A percentile compares a stretch with the other conserved stretches of the same genome.
Conservation (phyloP, 2,329 filamentous ascomycete species). For the Fusarium heterosporum region DNA sequence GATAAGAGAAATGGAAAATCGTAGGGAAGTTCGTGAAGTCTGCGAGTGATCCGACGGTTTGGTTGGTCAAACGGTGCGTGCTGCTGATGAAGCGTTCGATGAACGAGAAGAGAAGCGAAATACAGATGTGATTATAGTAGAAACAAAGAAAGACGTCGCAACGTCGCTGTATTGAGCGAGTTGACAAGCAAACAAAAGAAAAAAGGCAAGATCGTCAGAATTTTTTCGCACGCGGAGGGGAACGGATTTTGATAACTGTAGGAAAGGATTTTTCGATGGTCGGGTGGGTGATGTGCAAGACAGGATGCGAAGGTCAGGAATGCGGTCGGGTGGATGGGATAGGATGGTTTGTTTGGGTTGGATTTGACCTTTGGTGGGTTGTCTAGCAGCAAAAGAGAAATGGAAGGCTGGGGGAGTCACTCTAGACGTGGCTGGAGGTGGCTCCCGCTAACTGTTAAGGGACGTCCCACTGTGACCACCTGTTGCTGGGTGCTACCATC, state of each 20-base stretch:
- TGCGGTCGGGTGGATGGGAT: conserved; percentile 43
- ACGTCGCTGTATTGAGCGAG: conserved; percentile 23
- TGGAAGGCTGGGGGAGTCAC: conserved; percentile 48
- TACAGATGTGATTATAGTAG: conserved; percentile 21
- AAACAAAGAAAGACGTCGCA: conserved; percentile 27
- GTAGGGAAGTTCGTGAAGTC: conserved; percentile 21
- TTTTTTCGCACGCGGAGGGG: conserved; percentile 14
- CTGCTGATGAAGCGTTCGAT: conserved; percentile 22
- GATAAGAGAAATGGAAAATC: conserved; percentile 26
- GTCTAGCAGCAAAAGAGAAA: conserved; percentile 38
- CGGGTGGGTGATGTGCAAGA: conserved; percentile 46
- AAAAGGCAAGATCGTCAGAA: conserved; percentile 25
- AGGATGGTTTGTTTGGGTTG: conserved; percentile 40
- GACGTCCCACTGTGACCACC: conserved; percentile 34
- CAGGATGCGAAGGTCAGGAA: conserved; percentile 47
- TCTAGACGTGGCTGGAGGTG: conserved; percentile 48
- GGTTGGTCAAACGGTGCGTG: conserved; percentile 23
- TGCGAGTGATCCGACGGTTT: conserved; percentile 15
- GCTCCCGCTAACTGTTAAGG: conserved; percentile 45
- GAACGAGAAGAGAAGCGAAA: conserved; percentile 33
- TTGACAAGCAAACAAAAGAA: conserved; percentile 8
- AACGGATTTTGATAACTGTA: conserved; percentile 29
- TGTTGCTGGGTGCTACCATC: conserved; percentile 30
- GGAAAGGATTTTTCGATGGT: conserved; percentile 31
- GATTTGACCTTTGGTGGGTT: conserved; percentile 21